A percentile compares a stretch with the other conserved stretches of the same genome.
phyloP scores from a whole-genome alignment of 345 rosid species.

The Raphanus sativus region DNA sequence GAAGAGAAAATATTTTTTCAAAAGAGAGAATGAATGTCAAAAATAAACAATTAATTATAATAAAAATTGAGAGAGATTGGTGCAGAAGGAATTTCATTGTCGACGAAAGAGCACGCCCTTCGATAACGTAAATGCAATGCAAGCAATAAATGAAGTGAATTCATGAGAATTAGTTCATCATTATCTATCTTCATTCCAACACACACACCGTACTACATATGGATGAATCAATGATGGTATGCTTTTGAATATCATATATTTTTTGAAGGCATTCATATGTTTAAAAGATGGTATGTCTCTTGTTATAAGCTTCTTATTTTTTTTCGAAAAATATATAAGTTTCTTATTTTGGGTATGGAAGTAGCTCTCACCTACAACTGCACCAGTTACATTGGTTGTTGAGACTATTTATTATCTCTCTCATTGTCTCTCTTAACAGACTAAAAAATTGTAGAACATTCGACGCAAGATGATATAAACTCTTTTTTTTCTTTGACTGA shows the following conservation, averaged over 20 bases:
- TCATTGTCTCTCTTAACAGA: slow-evolving; percentile 4
- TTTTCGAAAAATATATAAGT: no score
- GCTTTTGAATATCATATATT: background rate
- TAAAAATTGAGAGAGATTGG: background rate
- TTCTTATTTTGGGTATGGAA: slow-evolving; percentile 4
- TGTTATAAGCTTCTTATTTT: slow-evolving; percentile 21
- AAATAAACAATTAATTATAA: no score
- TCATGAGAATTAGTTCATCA: slow-evolving; percentile 38
- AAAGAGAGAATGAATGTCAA: no score
- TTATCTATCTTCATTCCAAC: slow-evolving; percentile 34
- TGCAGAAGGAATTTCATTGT: slow-evolving; percentile 40
- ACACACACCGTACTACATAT: slow-evolving; percentile 30
- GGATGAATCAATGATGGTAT: slow-evolving; percentile 35
- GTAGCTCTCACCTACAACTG: slow-evolving; percentile 20
- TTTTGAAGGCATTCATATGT: no score
- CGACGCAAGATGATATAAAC: no score
- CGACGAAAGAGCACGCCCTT: slow-evolving; percentile 49
- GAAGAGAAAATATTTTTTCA: no score
- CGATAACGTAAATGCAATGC: slow-evolving; percentile 47
- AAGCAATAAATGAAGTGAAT: slow-evolving; percentile 40
- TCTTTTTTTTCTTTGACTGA: no score
- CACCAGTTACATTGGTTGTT: slow-evolving; percentile 33
- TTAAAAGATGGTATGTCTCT: background rate
- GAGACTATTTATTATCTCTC: slow-evolving; percentile 17
- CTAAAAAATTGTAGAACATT: no score